Evolutionary conservation across 345 rosid genomes (phyloP).

Genomic region (Sonneratia alba): DNA sequence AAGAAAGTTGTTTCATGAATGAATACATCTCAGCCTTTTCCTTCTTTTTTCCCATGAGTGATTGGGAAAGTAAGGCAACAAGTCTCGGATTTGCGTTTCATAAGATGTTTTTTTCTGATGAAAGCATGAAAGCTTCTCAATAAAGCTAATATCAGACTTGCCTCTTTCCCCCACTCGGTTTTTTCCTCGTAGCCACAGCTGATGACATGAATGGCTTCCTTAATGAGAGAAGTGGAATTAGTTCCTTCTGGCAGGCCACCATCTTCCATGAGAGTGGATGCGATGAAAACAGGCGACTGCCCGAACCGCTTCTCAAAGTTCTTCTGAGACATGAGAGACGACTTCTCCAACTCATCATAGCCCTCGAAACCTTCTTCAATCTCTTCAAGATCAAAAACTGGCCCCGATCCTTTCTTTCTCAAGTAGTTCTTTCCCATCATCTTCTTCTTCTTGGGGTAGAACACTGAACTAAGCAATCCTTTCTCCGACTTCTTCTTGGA

Average conservation of each 20-base stretch:
- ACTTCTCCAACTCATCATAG: conserved; percentile 78
- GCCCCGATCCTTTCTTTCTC: conserved; percentile 52
- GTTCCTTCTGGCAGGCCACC: conserved; percentile 96
- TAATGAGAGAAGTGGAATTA: conserved; percentile 54
- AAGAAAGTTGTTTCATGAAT: too few species aligned
- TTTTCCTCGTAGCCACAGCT: conserved; percentile 91
- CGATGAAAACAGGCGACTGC: conserved; percentile 80
- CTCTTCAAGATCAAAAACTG: conserved; percentile 71
- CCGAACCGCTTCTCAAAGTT: conserved; percentile 92
- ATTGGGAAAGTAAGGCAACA: too few species aligned
- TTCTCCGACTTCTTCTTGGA: conserved; percentile 63
- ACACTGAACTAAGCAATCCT: conserved; percentile 42
- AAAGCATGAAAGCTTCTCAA: background rate
- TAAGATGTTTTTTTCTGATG: too few species aligned
- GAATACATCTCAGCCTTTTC: too few species aligned
- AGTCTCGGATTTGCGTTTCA: too few species aligned
- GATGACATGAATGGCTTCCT: conserved; percentile 96
- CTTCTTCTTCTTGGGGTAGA: conserved; percentile 55
- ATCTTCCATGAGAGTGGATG: conserved; percentile 88
- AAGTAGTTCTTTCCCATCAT: conserved; percentile 51
- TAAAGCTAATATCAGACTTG: conserved; percentile 10
- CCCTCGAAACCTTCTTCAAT: conserved; percentile 99
- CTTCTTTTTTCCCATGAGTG: too few species aligned
- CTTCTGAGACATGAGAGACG: conserved; percentile 92
- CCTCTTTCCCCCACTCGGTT: conserved; percentile 99